A percentile compares a stretch with the other conserved stretches of the same genome.
Evolutionary conservation across 2,329 filamentous ascomycete genomes (phyloP).

Genomic region (Penicillium janthinellum): DNA sequence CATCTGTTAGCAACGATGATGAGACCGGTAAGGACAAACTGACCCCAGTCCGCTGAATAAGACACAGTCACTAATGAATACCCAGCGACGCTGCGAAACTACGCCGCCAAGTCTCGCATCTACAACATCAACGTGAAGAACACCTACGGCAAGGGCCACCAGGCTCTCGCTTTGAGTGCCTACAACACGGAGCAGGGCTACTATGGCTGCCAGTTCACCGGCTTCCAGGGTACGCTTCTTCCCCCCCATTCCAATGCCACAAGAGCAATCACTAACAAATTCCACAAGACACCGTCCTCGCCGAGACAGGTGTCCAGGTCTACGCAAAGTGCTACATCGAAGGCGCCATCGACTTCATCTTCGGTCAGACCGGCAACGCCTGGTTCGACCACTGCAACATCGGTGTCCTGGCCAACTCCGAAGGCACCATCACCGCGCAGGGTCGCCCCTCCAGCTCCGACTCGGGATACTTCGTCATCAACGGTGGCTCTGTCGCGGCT

Average conservation of each 20-base stretch:
- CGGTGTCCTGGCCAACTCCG: conserved; percentile 19
- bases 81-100: conserved; percentile 15
- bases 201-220: conserved; percentile 19
- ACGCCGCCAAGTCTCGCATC: conserved; percentile 11
- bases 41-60: background rate
- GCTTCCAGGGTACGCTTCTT: conserved; percentile 28
- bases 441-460: conserved; percentile 28
- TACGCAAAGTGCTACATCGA: conserved; percentile 33
- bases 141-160: conserved; percentile 34
- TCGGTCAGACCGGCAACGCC: conserved; percentile 30
- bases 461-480: conserved; percentile 52
- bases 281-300: conserved; percentile 22
- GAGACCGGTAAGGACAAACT: conserved; percentile 18
- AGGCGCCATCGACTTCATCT: conserved; percentile 28
- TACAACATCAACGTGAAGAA: conserved; percentile 40
- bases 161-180: conserved; percentile 28
- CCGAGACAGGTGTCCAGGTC: conserved; percentile 32
- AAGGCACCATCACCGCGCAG: conserved; percentile 17
- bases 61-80: background rate
- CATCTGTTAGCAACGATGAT: conserved; percentile 22
- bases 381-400: conserved; percentile 46
- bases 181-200: conserved; percentile 21
- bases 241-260: background rate
- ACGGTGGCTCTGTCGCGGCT: conserved; percentile 58
- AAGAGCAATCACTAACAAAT: background rate